phyloP scores from a whole-genome alignment of 192 early-diverging fungal species.

The Dispira parvispora region DNA sequence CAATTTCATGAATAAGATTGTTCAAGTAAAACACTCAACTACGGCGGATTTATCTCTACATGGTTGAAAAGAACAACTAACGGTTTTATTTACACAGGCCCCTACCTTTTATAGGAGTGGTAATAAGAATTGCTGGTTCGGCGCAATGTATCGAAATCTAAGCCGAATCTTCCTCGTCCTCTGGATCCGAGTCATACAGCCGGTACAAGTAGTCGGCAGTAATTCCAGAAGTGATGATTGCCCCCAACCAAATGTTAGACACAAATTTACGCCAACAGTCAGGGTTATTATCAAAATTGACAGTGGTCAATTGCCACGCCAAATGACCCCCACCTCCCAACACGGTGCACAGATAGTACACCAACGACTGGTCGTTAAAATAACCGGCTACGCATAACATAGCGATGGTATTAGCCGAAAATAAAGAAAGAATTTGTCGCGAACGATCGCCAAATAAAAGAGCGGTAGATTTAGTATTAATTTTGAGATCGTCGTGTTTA shows the following conservation, averaged over 20 bases:
- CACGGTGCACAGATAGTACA: slow-evolving; percentile 56
- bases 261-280: slow-evolving; percentile 65
- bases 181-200: no score
- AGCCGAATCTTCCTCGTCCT: no score
- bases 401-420: slow-evolving; percentile 49
- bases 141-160: no score
- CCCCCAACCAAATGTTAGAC: slow-evolving; percentile 65
- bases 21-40: no score
- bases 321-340: slow-evolving; percentile 58
- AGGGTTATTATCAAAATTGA: slow-evolving; percentile 42
- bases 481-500: slow-evolving; percentile 71
- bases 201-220: slow-evolving; percentile 32
- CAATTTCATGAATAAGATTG: no score
- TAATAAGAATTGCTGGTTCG: no score
- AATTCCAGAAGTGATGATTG: slow-evolving; percentile 55
- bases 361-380: slow-evolving; percentile 55
- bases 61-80: no score
- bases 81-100: no score
- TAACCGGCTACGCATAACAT: slow-evolving; percentile 58
- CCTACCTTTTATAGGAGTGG: no score
- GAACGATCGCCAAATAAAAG: slow-evolving; percentile 63
- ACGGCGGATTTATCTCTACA: no score
- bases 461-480: slow-evolving; percentile 86
- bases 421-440: slow-evolving; percentile 44
- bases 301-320: slow-evolving; percentile 60